These are phyloP conservation scores for Sechiopsis laciniata DNA, from an alignment of 306 rosid species.

Conservation along the genomic window DNA sequence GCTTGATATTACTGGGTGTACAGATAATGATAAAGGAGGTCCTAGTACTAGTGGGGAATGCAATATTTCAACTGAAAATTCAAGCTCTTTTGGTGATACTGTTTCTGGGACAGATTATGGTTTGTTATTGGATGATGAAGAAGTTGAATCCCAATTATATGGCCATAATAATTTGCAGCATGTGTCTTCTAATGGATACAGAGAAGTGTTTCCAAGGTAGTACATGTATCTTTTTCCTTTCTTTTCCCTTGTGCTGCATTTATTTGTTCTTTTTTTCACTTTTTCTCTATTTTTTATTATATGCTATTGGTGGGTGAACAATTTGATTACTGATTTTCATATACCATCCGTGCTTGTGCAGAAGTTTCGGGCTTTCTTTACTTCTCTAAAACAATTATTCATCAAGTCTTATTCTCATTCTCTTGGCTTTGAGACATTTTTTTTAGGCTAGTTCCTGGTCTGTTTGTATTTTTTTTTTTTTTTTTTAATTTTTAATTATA, in stretches of 20 bases:
- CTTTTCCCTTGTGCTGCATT: not conserved
- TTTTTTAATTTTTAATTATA: not conserved
- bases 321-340: not conserved
- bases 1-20: conserved; percentile 36
- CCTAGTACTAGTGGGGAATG: conserved; percentile 23
- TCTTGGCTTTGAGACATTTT: not conserved
- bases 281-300: conserved; percentile 10
- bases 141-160: conserved; percentile 44
- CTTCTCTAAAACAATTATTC: not conserved
- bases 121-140: conserved; percentile 37
- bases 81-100: conserved; percentile 73
- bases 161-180: conserved; percentile 28
- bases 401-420: not conserved
- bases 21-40: conserved; percentile 28
- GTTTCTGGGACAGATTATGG: conserved; percentile 41
- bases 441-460: not conserved
- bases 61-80: conserved; percentile 42
- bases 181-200: conserved; percentile 31
- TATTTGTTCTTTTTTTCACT: not conserved
- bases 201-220: conserved; percentile 42
- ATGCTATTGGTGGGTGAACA: not conserved
- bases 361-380: not conserved
- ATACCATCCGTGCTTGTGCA: not conserved
- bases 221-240: conserved; percentile 24
- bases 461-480: not conserved